Evolutionary conservation across 192 early-diverging fungal species (phyloP), one percentile per base, ranked within the genome.

Genomic region (Coemansia sp.): DNA sequence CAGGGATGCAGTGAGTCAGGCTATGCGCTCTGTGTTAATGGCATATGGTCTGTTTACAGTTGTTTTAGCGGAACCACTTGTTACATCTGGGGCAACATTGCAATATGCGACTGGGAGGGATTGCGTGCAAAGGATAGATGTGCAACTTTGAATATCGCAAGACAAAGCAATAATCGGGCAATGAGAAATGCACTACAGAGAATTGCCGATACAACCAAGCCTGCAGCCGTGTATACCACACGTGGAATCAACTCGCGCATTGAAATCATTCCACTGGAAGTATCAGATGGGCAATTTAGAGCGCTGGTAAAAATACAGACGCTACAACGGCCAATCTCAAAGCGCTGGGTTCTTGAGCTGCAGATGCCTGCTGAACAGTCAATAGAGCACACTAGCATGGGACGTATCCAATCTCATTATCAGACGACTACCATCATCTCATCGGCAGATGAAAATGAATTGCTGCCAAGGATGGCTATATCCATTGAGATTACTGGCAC

Each of bases 221-320:
- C 74, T 10, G 32, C 65, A 19, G 57, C 75, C 0, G 56, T 65
- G 2, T 76, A 67, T 18, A 76, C 74, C 5, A 45, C 69, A 40
- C 60, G 63, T 19, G 75, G 69, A 1, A 65, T 77, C 10, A 66
- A 59, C 42, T 72, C 75, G 2, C 69, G 66, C n/a, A 65, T 71
- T 6, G 75, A 77, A 47, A 65, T 62, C 39, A 26, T 66, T 21
- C 69, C 70, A 19, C 62, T 78, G 12, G 19, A 61, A 18, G 58
- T 48, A 32, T 56, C 22, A 16, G 19, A 45, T 8, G 67, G 67
- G 2, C 48, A 36, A 13, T 78, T 69, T 22, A 55, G 41, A 3
- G 76, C 67, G 18, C 49, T 78, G 9, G 32, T 78, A 16, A 78
- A 78, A 40, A 15, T 78, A 9, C 71, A 69, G 49, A 67, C 76